These are phyloP conservation scores for Venustampulla echinocandica DNA, from an alignment of 495 filamentous ascomycete genomes.

Conservation along the genomic window DNA sequence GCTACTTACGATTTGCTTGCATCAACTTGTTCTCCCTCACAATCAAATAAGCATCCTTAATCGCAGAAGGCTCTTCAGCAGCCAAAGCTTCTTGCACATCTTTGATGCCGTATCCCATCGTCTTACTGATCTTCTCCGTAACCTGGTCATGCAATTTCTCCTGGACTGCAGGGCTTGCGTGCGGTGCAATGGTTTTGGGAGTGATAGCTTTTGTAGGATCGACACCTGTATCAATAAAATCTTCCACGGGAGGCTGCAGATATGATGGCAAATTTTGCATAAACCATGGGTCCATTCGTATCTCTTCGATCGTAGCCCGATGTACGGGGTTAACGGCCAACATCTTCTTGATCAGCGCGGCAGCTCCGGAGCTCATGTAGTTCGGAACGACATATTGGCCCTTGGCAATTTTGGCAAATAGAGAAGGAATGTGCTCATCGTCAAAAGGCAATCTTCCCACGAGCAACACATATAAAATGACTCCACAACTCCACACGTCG, in stretches of 20 bases:
- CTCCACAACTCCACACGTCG: slow-evolving; percentile 98
- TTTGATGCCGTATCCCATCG: slow-evolving; percentile 91
- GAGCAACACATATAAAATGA: slow-evolving; percentile 92
- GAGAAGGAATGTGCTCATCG: slow-evolving; percentile 85
- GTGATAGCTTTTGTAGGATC: slow-evolving; percentile 86
- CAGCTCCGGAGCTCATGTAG: slow-evolving; percentile 82
- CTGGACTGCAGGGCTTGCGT: slow-evolving; percentile 67
- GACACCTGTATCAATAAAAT: slow-evolving; percentile 86
- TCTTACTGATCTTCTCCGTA: slow-evolving; percentile 89
- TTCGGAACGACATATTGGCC: slow-evolving; percentile 82
- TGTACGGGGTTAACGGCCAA: slow-evolving; percentile 90
- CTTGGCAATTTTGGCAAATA: slow-evolving; percentile 83
- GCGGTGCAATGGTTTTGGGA: slow-evolving; percentile 63
- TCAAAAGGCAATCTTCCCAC: slow-evolving; percentile 92
- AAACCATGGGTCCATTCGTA: slow-evolving; percentile 94
- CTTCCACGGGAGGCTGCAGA: slow-evolving; percentile 80
- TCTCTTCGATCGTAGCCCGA: slow-evolving; percentile 86
- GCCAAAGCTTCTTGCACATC: slow-evolving; percentile 91
- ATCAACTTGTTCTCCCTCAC: slow-evolving; percentile 96
- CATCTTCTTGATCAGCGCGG: slow-evolving; percentile 82
- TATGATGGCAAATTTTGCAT: slow-evolving; percentile 75
- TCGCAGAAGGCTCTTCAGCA: slow-evolving; percentile 87
- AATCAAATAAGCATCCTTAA: slow-evolving; percentile 98
- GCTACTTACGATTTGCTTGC: slow-evolving; percentile 82
- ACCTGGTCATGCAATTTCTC: slow-evolving; percentile 87